Evolutionary conservation across 176 grass and related monocot genomes (phyloP).

Genomic region (Bonia amplexicaulis): DNA sequence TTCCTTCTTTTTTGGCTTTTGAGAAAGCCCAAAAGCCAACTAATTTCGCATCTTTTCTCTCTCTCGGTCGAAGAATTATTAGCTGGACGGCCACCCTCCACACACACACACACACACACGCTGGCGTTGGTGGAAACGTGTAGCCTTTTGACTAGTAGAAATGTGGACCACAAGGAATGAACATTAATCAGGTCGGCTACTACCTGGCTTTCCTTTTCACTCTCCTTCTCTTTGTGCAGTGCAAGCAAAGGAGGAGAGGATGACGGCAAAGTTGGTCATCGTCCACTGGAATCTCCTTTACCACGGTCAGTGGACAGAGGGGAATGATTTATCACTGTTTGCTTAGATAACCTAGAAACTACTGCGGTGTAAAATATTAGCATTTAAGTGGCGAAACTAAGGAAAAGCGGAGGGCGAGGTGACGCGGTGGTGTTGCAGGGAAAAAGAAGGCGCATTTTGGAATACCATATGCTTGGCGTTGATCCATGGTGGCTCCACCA

Average conservation of each 20-base stretch:
- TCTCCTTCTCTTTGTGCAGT: not conserved
- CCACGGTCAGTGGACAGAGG: not conserved
- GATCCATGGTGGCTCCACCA: too few relatives aligned
- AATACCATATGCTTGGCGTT: too few relatives aligned
- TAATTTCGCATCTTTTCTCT: not conserved
- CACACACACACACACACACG: not conserved
- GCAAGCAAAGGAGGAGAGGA: not conserved
- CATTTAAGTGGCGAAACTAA: too few relatives aligned
- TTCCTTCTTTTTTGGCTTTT: conserved; percentile 10
- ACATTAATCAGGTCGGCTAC: not conserved
- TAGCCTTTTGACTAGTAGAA: not conserved
- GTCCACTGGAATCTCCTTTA: conserved; percentile 4
- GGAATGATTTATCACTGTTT: not conserved
- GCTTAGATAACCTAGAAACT: too few relatives aligned
- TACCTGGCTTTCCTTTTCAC: not conserved
- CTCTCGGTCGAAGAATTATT: not conserved
- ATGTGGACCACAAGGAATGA: not conserved
- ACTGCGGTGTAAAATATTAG: too few relatives aligned
- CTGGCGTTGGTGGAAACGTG: not conserved
- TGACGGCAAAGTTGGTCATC: conserved; percentile 21
- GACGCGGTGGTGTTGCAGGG: too few relatives aligned
- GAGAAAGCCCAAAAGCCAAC: not conserved
- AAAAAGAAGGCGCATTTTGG: too few relatives aligned
- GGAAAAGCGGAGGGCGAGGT: too few relatives aligned
- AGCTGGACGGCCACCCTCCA: conserved; percentile 25